These are phyloP conservation scores for Leccinum disarticulatum DNA, from an alignment of 768 basidiomycete species.

Conservation along the genomic window DNA sequence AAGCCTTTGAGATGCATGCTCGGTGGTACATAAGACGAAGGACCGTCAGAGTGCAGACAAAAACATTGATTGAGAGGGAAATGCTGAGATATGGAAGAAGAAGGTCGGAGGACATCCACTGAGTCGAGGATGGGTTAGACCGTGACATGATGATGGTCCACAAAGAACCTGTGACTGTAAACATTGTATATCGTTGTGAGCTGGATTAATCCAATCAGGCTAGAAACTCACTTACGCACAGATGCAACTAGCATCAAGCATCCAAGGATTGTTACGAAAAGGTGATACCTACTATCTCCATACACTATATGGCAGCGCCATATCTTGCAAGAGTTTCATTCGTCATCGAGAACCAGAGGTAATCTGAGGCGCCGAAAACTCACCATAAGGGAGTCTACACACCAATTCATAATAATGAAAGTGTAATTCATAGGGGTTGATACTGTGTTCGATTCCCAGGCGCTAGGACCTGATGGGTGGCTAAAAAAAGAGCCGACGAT, in stretches of 20 bases:
- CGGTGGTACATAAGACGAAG: slow-evolving; percentile 33
- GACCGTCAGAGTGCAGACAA: slow-evolving; percentile 32
- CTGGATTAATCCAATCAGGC: neutral
- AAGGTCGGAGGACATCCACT: slow-evolving; percentile 34
- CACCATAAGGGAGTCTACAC: slow-evolving; percentile 32
- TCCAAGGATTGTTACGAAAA: slow-evolving; percentile 16
- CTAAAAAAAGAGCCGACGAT: neutral
- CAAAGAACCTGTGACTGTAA: slow-evolving; percentile 28
- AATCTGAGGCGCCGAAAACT: neutral
- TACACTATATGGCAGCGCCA: slow-evolving; percentile 36
- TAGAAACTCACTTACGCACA: slow-evolving; percentile 16
- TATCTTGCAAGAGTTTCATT: slow-evolving; percentile 17
- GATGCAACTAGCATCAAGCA: slow-evolving; percentile 24
- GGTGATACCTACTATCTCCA: slow-evolving; percentile 24
- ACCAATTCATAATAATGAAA: slow-evolving; percentile 33
- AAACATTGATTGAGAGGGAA: slow-evolving; percentile 34
- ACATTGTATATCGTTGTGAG: neutral
- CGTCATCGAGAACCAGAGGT: neutral
- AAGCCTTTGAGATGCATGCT: slow-evolving; percentile 21
- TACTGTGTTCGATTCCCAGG: slow-evolving; percentile 24
- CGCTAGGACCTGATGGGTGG: slow-evolving; percentile 21
- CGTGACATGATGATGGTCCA: slow-evolving; percentile 30
- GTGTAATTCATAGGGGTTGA: slow-evolving; percentile 27
- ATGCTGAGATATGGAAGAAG: slow-evolving; percentile 35
- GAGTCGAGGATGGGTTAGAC: slow-evolving; percentile 14